Evolutionary conservation across 805 yeast genomes (phyloP).

Genomic region (Candida maesae): DNA sequence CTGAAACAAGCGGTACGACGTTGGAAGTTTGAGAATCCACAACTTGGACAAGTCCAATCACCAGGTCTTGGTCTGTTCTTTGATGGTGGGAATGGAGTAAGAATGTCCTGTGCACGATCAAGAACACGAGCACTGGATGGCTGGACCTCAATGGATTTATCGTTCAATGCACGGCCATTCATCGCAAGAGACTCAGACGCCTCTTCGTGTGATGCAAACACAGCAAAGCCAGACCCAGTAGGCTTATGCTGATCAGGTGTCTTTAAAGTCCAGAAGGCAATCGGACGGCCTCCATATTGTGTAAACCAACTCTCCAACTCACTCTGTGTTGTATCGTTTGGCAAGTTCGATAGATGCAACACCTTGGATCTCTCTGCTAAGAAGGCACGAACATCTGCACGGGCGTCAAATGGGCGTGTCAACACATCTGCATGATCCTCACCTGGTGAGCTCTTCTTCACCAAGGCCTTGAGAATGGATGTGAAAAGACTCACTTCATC

Average conservation of each 20-base stretch:
- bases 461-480: slow-evolving; percentile 43
- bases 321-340: slow-evolving; percentile 82
- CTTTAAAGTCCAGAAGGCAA: slow-evolving; percentile 85
- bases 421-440: slow-evolving; percentile 54
- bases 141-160: slow-evolving; percentile 75
- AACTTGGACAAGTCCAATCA: slow-evolving; percentile 96
- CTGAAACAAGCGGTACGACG: slow-evolving; percentile 91
- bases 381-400: slow-evolving; percentile 68
- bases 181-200: slow-evolving; percentile 73
- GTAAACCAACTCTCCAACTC: slow-evolving; percentile 91
- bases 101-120: slow-evolving; percentile 76
- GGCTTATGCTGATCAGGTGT: slow-evolving; percentile 53
- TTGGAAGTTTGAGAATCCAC: slow-evolving; percentile 94
- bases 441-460: slow-evolving; percentile 42
- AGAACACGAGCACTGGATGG: slow-evolving; percentile 78
- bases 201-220: slow-evolving; percentile 80
- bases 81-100: slow-evolving; percentile 79
- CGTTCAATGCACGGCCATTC: slow-evolving; percentile 76
- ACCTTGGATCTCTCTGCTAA: slow-evolving; percentile 70
- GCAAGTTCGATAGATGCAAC: slow-evolving; percentile 75
- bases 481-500: slow-evolving; percentile 45
- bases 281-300: slow-evolving; percentile 79
- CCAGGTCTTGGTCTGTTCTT: slow-evolving; percentile 94
- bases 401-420: slow-evolving; percentile 71
- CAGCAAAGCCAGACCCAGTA: slow-evolving; percentile 73